Evolutionary conservation across 768 basidiomycete species (phyloP), one percentile per base, ranked within the genome.

Genomic region (Lepiota venenata): DNA sequence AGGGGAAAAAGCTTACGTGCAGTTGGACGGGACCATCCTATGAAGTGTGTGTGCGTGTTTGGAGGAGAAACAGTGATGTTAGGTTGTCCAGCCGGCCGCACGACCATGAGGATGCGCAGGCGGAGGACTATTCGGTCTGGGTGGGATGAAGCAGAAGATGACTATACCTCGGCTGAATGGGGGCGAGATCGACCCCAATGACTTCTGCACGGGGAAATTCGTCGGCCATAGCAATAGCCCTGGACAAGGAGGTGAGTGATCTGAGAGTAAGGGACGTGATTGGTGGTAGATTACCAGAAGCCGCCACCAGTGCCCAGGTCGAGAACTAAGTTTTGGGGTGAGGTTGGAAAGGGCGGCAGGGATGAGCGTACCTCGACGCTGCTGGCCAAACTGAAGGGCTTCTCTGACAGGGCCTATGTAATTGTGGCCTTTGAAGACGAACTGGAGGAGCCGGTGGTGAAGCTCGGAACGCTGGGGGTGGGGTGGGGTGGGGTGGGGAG

Each of bases 151-250:
- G 21, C 20, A 43, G 40, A 27, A 18, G 54, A 57, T 55, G 46
- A 62, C 61, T 41, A 22, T 68, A 87, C 86, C 81, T 77, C 46
- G 86, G 84, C 63, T 88, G 87, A 38, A 88, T 80, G 58, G 86
- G 86, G 20, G 85, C 85, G 32, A 88, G 76, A 71, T 88, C 86
- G 56, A 86, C 73, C 20, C 85, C 87, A 64, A 83, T 77, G 57
- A 88, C 82, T 59, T 87, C 82, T 55, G 76, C 83, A 46, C 74
- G 64, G 41, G 82, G 83, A 66, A 88, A 88, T 66, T 85, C 84
- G 60, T 87, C 84, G 46, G 86, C 87, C 69, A 88, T 79, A 66
- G 83, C 82, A 58, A 87, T 81, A 21, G 87, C 83, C 86, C 85
- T 87, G 50, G 60, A 45, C 29, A 47, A 38, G 20, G 44, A 32